Base-by-base conservation (phyloP, 371 early-diverging fungal species). In the Mucor indicus region DNA sequence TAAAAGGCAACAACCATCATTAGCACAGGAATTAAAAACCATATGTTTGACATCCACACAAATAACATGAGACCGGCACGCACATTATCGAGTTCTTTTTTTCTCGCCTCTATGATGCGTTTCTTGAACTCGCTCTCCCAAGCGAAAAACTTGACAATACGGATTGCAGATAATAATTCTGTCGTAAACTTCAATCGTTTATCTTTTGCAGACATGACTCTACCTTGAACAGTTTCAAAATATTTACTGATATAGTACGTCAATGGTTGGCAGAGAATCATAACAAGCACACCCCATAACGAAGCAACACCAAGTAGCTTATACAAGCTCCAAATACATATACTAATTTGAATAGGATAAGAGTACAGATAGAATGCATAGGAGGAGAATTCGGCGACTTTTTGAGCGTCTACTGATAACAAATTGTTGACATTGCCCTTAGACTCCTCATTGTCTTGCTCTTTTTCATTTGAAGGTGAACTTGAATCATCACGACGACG, bases 71-170 rank as follows among this genome's bases (percentile, higher is more conserved):
- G 58, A 33, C 79, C 63, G 16, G 54, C 45, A 23, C 62, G 65
- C 33, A 81, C 69, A 0, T 63, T 67, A 37, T 75, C 64, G 27
- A 83, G 40, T 42, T 83, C 83, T 10, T 45, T 53, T 21, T 70
- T 65, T 48, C 83, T 72, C 5, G 79, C 69, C 9, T 60, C 62
- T 1, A 66, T 58, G 19, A 80, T 65, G 37, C 79, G 77, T 24
- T 69, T 66, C 30, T 71, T 64, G 50, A 90, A 89, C 49, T 84
- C 75, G 39, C 75, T 62, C 64, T 90, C 87, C 91, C 91, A 90
- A 15, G 86, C 91, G 74, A 89, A 90, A 55, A 90, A 81, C 58
- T 90, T 90, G 55, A 90, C 81, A 13, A 89, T 84, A 30, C 87
- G 83, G 37, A 90, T 89, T 9, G 87, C 90, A 30, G 72, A 62